Evolutionary conservation across 2,329 filamentous ascomycete genomes (phyloP).

Genomic region (Grosmannia clavigera): DNA sequence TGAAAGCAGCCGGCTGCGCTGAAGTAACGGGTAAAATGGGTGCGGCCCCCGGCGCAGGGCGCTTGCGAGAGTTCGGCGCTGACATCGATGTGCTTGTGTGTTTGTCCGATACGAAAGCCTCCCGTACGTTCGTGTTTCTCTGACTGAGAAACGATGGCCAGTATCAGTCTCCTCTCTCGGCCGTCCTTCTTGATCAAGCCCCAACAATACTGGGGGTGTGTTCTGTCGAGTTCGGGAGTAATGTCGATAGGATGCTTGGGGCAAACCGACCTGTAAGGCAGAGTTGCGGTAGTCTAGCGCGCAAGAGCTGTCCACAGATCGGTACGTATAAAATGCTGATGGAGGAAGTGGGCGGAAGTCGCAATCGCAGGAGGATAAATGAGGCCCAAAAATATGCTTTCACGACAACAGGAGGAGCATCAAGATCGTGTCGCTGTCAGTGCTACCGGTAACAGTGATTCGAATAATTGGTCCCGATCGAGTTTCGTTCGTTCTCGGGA

Average conservation of each 20-base stretch:
- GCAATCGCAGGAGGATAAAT: neutral
- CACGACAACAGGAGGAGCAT: neutral
- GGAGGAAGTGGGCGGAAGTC: neutral
- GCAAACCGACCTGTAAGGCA: neutral
- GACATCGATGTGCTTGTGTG: conserved; percentile 25
- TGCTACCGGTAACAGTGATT: neutral
- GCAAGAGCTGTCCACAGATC: neutral
- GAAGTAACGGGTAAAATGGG: conserved; percentile 45
- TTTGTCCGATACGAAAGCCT: neutral
- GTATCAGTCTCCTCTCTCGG: neutral
- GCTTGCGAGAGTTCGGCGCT: conserved; percentile 48
- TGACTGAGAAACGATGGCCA: neutral
- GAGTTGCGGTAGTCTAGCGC: neutral
- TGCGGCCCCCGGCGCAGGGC: conserved; percentile 58
- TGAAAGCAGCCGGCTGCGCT: conserved; percentile 33
- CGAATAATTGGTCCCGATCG: neutral
- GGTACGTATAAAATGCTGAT: neutral
- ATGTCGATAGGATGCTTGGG: neutral
- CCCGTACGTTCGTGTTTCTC: neutral
- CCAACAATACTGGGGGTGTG: neutral
- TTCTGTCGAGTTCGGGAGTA: neutral
- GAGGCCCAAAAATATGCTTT: neutral
- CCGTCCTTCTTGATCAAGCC: neutral
- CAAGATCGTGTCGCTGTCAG: neutral
- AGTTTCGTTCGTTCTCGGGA: neutral